Evolutionary conservation across 208 protist genomes (phyloP).

Genomic region (Trichomonas gallinae): DNA sequence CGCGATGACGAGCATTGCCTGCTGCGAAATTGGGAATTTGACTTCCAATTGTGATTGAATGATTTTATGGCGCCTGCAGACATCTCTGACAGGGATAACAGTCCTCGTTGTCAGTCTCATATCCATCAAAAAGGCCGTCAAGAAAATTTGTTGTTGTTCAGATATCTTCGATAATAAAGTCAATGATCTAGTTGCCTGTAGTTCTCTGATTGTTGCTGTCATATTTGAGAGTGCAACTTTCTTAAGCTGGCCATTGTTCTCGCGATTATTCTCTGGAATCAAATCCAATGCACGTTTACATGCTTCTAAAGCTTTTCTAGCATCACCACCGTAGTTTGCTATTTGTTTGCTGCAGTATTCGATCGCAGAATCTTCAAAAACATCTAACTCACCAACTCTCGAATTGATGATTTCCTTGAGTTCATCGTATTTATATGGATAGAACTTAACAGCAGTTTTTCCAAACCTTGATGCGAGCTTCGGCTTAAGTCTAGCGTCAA

Average conservation of each 20-base stretch:
- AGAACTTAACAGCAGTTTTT: not conserved
- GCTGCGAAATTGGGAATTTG: not conserved
- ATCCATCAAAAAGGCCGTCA: not conserved
- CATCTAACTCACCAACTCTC: not conserved
- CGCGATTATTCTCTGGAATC: not conserved
- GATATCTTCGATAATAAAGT: not conserved
- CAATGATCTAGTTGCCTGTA: not conserved
- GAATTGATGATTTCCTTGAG: not conserved
- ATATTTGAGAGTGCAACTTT: not conserved
- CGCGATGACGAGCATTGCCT: not conserved
- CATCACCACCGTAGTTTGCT: not conserved
- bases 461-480: not conserved
- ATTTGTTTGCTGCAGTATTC: not conserved
- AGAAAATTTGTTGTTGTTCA: not conserved
- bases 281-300: slow-evolving; percentile 14
- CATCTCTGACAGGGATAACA: not conserved
- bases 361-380: not conserved
- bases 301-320: slow-evolving; percentile 1
- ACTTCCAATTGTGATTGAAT: not conserved
- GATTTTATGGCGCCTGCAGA: not conserved
- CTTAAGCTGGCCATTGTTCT: not conserved
- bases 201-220: not conserved
- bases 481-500: not conserved
- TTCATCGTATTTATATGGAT: not conserved
- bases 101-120: not conserved